A percentile compares a stretch with the other conserved stretches of the same genome.
Conservation (phyloP, 768 basidiomycete species). For the Trametes coccinea region DNA sequence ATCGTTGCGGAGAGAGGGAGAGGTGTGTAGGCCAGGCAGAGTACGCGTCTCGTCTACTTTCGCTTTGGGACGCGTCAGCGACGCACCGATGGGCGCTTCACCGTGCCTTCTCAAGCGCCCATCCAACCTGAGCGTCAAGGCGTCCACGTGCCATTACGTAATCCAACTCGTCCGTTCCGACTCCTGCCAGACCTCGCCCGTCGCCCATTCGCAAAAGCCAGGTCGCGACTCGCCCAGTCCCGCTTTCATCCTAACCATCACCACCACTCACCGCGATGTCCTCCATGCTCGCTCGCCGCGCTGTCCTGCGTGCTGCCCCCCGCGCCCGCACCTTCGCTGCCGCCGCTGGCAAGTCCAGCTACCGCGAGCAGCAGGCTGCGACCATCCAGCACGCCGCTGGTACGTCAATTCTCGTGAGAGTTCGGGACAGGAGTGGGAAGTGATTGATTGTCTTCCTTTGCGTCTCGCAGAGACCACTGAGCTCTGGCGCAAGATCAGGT, state of each 20-base stretch:
- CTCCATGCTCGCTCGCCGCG: constrained; percentile 47
- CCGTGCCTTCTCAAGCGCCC: neutral
- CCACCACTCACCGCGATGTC: constrained; percentile 28
- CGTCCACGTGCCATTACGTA: constrained; percentile 7
- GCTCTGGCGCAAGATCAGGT: constrained; percentile 90
- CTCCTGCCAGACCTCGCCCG: constrained; percentile 19
- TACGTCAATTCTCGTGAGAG: constrained; percentile 15
- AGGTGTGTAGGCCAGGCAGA: constrained; percentile 10
- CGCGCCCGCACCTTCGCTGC: constrained; percentile 33
- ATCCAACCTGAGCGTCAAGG: neutral
- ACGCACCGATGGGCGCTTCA: constrained; percentile 11
- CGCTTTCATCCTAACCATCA: constrained; percentile 21
- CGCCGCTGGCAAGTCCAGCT: constrained; percentile 25
- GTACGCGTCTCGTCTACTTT: constrained; percentile 22
- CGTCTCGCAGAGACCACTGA: constrained; percentile 62
- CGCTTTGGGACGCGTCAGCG: constrained; percentile 42
- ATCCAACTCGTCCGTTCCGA: constrained; percentile 18
- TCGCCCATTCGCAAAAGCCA: constrained; percentile 22
- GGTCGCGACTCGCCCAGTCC: constrained; percentile 18
- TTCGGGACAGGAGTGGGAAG: neutral
- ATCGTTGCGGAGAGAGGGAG: constrained; percentile 39
- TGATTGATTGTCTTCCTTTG: constrained; percentile 1
- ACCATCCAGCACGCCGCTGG: constrained; percentile 28
- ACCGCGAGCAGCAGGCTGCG: constrained; percentile 28
- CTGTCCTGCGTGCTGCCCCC: constrained; percentile 44